phyloP scores from a whole-genome alignment of 75 land plant species.

The Larix kaempferi region DNA sequence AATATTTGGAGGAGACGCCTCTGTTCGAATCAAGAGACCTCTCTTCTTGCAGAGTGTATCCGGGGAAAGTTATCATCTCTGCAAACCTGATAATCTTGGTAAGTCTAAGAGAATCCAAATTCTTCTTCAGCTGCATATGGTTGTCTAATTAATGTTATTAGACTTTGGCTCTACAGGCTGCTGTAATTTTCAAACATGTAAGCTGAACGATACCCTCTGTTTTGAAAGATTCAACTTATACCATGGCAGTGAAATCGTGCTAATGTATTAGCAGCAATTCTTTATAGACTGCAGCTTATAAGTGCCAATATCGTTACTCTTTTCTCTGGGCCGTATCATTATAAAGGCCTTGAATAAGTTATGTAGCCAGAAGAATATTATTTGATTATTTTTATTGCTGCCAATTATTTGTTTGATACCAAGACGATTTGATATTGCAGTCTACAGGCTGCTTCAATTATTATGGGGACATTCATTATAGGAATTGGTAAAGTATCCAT shows the following conservation, averaged over 20 bases:
- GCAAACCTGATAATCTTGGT: constrained; percentile 5
- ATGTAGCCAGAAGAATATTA: too few species aligned
- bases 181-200: neutral
- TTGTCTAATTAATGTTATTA: neutral
- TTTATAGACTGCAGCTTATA: neutral
- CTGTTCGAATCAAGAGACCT: constrained; percentile 40
- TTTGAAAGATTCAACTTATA: neutral
- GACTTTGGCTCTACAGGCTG: neutral
- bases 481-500: neutral
- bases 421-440: neutral
- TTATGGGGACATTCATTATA: neutral
- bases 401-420: neutral
- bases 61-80: constrained; percentile 17
- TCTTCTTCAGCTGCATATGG: neutral
- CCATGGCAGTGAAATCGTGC: neutral
- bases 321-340: neutral
- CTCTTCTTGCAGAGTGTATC: constrained; percentile 36
- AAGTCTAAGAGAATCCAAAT: neutral
- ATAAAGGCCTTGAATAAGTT: too few species aligned
- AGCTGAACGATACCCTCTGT: too few species aligned
- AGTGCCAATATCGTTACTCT: neutral
- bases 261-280: neutral
- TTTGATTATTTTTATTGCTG: too few species aligned
- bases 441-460: neutral
- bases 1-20: constrained; percentile 38